phyloP scores from a whole-genome alignment of 2,329 filamentous ascomycete species.

The Fusarium clavum region DNA sequence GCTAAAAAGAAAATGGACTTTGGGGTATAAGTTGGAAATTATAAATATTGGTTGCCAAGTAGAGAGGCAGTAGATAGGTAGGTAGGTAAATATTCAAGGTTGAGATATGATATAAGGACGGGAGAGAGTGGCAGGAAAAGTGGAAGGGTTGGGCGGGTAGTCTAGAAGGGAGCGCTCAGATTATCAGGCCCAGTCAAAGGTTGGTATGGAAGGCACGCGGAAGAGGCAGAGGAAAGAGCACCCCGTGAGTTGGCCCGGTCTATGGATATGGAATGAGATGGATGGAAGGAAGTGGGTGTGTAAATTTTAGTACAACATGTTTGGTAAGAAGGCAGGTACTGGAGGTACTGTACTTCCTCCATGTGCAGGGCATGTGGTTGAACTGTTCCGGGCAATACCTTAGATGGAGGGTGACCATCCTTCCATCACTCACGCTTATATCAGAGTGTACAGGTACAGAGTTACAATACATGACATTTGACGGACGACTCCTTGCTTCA shows the following conservation, averaged over 20 bases:
- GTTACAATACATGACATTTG: neutral
- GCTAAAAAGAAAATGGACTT: slow-evolving; percentile 1
- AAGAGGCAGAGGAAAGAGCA: slow-evolving; percentile 18
- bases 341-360: slow-evolving; percentile 1
- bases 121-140: slow-evolving; percentile 16
- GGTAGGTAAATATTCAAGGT: neutral
- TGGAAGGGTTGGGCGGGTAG: slow-evolving; percentile 32
- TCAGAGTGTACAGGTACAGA: neutral
- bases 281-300: slow-evolving; percentile 29
- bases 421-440: neutral
- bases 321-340: slow-evolving; percentile 12
- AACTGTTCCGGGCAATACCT: neutral
- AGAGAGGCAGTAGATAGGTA: neutral
- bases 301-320: slow-evolving; percentile 14
- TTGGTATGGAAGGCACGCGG: slow-evolving; percentile 34
- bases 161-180: slow-evolving; percentile 7
- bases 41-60: slow-evolving; percentile 16
- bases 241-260: slow-evolving; percentile 26
- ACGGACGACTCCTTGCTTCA: neutral
- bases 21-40: slow-evolving; percentile 1
- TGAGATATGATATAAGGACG: neutral
- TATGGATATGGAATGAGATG: slow-evolving; percentile 4
- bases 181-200: slow-evolving; percentile 12
- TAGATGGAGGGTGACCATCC: slow-evolving; percentile 19
- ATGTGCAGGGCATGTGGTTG: neutral